These are phyloP conservation scores for Quercus bicolor DNA, from an alignment of 306 rosid species.

Conservation along the genomic window DNA sequence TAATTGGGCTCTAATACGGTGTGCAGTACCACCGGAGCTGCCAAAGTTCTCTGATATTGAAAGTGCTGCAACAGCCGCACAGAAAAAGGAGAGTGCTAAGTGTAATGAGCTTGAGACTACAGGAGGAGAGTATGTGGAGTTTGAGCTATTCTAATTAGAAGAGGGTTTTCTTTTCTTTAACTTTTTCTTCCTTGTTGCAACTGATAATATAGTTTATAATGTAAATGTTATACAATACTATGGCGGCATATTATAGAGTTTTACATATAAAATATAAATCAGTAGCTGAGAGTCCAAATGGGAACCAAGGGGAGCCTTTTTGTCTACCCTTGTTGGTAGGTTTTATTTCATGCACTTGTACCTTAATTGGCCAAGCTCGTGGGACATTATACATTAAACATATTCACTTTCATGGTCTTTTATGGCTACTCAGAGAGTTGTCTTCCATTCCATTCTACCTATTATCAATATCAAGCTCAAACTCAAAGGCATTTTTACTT, in stretches of 20 bases:
- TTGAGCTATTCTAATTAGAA: constrained; percentile 69
- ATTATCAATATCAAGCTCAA: too few species aligned
- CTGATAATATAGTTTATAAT: constrained; percentile 51
- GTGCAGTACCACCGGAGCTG: constrained; percentile 85
- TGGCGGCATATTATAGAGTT: constrained; percentile 47
- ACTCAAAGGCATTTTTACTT: too few species aligned
- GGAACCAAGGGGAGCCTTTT: constrained; percentile 19
- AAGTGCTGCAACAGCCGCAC: constrained; percentile 38
- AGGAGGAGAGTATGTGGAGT: constrained; percentile 55
- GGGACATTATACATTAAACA: too few species aligned
- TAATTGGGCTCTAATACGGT: constrained; percentile 95
- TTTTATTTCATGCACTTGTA: neutral
- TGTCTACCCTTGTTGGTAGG: neutral
- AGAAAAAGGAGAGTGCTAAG: constrained; percentile 45
- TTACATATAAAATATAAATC: constrained; percentile 50
- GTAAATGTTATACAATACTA: constrained; percentile 41
- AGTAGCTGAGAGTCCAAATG: constrained; percentile 41
- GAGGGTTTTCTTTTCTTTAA: constrained; percentile 16
- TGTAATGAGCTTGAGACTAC: constrained; percentile 50
- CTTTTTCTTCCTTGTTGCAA: constrained; percentile 29
- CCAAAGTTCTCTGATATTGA: constrained; percentile 62
- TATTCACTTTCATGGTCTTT: too few species aligned
- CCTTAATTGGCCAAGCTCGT: too few species aligned
- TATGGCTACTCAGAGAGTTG: too few species aligned
- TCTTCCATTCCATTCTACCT: too few species aligned